A percentile compares a stretch with the other conserved stretches of the same genome.
Evolutionary conservation across 805 yeast genomes (phyloP).

Genomic region (Teunomyces aglyptinius): DNA sequence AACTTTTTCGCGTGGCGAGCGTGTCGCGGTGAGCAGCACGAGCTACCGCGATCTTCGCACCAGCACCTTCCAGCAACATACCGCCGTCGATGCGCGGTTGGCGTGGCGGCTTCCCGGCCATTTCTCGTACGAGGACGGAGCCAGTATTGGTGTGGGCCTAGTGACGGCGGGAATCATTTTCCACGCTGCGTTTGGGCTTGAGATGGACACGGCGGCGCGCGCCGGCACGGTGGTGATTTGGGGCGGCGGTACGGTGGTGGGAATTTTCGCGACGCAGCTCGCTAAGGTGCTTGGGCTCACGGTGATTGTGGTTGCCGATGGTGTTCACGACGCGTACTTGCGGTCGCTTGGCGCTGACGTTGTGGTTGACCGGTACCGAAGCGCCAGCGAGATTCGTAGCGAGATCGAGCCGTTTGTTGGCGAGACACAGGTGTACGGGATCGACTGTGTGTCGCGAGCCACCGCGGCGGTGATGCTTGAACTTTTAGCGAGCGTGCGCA

Average conservation of each 20-base stretch:
- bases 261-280: conserved; percentile 41
- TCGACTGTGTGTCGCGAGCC: conserved; percentile 44
- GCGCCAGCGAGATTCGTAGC: conserved; percentile 14
- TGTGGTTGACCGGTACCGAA: conserved; percentile 34
- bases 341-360: conserved; percentile 26
- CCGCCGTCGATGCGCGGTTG: conserved; percentile 43
- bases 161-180: conserved; percentile 40
- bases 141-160: conserved; percentile 47
- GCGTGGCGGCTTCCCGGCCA: conserved; percentile 43
- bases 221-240: conserved; percentile 34
- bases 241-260: conserved; percentile 52
- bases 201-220: not conserved
- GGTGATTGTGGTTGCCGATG: conserved; percentile 30
- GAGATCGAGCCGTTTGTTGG: conserved; percentile 17
- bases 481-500: not conserved
- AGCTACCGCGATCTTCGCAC: conserved; percentile 47
- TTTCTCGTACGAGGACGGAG: conserved; percentile 37
- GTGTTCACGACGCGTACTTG: conserved; percentile 18
- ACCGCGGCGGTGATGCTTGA: not conserved
- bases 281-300: conserved; percentile 39
- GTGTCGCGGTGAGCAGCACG: conserved; percentile 46
- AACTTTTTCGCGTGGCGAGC: conserved; percentile 27
- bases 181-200: conserved; percentile 18
- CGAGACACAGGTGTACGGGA: conserved; percentile 30
- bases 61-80: conserved; percentile 47